A percentile compares a stretch with the other conserved stretches of the same genome.
Evolutionary conservation across 2,329 filamentous ascomycete genomes (phyloP).

Genomic region (Neofusicoccum kwambonambiense): DNA sequence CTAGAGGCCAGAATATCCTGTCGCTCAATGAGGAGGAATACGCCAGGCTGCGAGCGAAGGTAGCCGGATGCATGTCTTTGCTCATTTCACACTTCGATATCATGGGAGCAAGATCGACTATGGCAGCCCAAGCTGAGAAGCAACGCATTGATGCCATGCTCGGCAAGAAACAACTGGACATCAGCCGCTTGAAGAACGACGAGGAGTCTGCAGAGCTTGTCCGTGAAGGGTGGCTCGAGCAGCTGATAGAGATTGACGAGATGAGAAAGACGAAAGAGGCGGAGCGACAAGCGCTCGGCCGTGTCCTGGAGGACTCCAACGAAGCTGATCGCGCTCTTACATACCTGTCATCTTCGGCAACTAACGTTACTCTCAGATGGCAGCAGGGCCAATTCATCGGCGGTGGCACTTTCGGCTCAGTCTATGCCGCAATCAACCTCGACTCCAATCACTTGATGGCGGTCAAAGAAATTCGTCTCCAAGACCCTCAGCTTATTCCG

Average conservation of each 20-base stretch:
- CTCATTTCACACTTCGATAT: constrained; percentile 99
- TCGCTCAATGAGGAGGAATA: constrained; percentile 88
- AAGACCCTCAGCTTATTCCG: constrained; percentile 94
- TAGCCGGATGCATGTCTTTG: constrained; percentile 95
- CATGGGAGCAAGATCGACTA: constrained; percentile 90
- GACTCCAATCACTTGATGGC: constrained; percentile 97
- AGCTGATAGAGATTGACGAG: constrained; percentile 75
- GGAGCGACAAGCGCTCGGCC: constrained; percentile 82
- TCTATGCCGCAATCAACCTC: constrained; percentile 95
- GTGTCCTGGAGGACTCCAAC: constrained; percentile 89
- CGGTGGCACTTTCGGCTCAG: constrained; percentile 93
- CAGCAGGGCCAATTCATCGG: constrained; percentile 98
- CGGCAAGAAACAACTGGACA: constrained; percentile 74
- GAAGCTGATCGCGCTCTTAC: constrained; percentile 94
- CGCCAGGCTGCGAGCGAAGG: constrained; percentile 75
- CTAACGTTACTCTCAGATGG: constrained; percentile 94
- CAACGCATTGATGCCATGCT: constrained; percentile 79
- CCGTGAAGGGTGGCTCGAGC: constrained; percentile 70
- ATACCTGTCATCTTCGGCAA: constrained; percentile 88
- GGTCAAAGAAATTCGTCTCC: constrained; percentile 95
- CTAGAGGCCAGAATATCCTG: constrained; percentile 87
- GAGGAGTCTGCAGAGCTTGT: constrained; percentile 78
- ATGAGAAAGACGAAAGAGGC: constrained; percentile 74
- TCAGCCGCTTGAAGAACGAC: constrained; percentile 72
- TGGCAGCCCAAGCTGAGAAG: constrained; percentile 91